A percentile compares a stretch with the other conserved stretches of the same genome.
Conservation (phyloP, 192 early-diverging fungal species). For the Mycoemilia scoparia region DNA sequence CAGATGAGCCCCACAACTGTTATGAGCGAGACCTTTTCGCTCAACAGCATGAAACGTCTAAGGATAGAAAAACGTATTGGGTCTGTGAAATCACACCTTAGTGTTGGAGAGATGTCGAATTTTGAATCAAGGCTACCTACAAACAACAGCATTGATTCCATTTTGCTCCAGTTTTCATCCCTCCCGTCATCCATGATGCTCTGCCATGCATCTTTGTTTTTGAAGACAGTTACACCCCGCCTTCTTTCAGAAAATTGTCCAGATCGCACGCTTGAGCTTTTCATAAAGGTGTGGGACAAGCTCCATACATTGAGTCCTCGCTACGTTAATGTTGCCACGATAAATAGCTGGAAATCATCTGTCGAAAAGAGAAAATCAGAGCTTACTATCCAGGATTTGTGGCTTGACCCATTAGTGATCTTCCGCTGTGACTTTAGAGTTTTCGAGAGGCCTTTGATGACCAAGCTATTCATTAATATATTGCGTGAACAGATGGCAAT, state of each 20-base stretch:
- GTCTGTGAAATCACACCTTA: too few relatives aligned
- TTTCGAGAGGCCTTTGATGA: conserved; percentile 26
- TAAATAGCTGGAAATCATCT: conserved; percentile 12
- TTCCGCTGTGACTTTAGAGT: conserved; percentile 34
- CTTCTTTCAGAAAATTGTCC: conserved; percentile 3
- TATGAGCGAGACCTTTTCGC: conserved; percentile 13
- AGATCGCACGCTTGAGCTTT: conserved; percentile 8
- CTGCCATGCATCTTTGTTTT: too few relatives aligned
- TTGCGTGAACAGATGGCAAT: conserved; percentile 24
- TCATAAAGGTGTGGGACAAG: conserved; percentile 16
- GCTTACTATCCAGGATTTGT: conserved; percentile 22
- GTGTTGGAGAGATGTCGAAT: too few relatives aligned
- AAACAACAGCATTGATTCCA: neutral
- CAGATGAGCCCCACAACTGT: conserved; percentile 20
- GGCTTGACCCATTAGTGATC: conserved; percentile 36
- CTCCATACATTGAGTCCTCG: conserved; percentile 17
- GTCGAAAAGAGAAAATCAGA: conserved; percentile 12
- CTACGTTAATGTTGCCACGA: conserved; percentile 12
- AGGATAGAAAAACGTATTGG: neutral
- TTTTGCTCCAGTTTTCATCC: conserved; percentile 5
- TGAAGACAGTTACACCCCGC: conserved; percentile 11
- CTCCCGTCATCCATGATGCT: too few relatives aligned
- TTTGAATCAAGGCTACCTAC: neutral
- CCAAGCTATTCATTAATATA: conserved; percentile 14
- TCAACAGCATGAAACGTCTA: neutral